A percentile compares a stretch with the other conserved stretches of the same genome.
phyloP scores from a whole-genome alignment of 768 basidiomycete species.

The Vishniacozyma victoriae region DNA sequence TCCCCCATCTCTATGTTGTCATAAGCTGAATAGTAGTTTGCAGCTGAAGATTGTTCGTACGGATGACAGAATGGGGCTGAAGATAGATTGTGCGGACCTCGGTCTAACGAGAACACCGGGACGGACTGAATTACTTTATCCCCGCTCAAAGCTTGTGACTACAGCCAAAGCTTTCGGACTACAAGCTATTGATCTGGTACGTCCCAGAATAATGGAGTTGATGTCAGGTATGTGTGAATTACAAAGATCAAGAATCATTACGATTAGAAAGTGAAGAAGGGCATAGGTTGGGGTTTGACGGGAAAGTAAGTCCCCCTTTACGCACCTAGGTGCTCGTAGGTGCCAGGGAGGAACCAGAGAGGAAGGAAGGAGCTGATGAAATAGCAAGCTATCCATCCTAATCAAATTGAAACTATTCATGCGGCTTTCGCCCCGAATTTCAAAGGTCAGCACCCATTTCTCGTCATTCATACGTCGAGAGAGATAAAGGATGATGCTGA shows the following conservation, averaged over 20 bases:
- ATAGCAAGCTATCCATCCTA: slow-evolving; percentile 92
- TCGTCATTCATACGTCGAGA: not conserved
- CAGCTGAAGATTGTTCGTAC: slow-evolving; percentile 79
- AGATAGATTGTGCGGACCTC: slow-evolving; percentile 79
- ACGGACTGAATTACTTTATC: slow-evolving; percentile 70
- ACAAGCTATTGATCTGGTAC: slow-evolving; percentile 84
- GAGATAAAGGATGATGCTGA: not conserved
- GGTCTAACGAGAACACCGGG: slow-evolving; percentile 69
- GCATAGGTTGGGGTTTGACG: slow-evolving; percentile 76
- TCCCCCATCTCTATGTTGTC: not conserved
- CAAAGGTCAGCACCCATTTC: slow-evolving; percentile 52
- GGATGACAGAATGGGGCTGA: not conserved
- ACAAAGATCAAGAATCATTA: slow-evolving; percentile 64
- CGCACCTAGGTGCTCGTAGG: too few relatives aligned
- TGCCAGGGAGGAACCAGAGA: not conserved
- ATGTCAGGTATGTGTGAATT: slow-evolving; percentile 75
- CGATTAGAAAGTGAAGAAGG: slow-evolving; percentile 74
- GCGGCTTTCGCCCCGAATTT: slow-evolving; percentile 68
- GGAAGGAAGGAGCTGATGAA: not conserved
- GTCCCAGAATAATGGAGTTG: slow-evolving; percentile 8
- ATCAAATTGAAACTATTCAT: slow-evolving; percentile 72
- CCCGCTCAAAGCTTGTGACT: slow-evolving; percentile 73
- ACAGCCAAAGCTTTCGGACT: slow-evolving; percentile 77
- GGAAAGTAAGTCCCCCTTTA: slow-evolving; percentile 58
- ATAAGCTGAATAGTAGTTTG: slow-evolving; percentile 61